A percentile compares a stretch with the other conserved stretches of the same genome.
phyloP scores from a whole-genome alignment of 177 flowering plant species.

The Telopea speciosissima region DNA sequence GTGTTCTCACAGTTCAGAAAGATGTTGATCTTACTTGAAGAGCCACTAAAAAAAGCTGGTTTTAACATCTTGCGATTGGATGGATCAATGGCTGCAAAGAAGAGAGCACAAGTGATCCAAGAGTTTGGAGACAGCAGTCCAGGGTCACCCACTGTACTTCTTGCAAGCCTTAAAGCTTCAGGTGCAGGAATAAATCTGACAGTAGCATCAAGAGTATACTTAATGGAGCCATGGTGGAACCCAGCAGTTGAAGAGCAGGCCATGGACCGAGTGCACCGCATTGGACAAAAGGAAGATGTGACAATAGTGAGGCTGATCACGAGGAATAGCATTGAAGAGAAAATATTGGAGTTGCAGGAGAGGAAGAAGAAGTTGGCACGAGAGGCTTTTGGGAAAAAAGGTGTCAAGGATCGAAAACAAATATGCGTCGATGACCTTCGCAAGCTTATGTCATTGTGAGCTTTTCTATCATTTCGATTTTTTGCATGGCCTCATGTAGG shows the following conservation, averaged over 20 bases:
- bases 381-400: slow-evolving; percentile 51
- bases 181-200: slow-evolving; percentile 83
- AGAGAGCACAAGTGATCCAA: slow-evolving; percentile 53
- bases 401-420: slow-evolving; percentile 37
- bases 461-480: not conserved
- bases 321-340: slow-evolving; percentile 72
- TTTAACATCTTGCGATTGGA: slow-evolving; percentile 61
- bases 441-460: slow-evolving; percentile 42
- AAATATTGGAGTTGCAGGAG: slow-evolving; percentile 72
- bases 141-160: slow-evolving; percentile 48
- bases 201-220: slow-evolving; percentile 71
- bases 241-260: slow-evolving; percentile 97
- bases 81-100: slow-evolving; percentile 73
- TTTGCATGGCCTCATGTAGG: too few relatives aligned
- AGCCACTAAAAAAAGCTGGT: slow-evolving; percentile 66
- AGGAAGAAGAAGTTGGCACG: slow-evolving; percentile 60
- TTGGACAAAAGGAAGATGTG: slow-evolving; percentile 81
- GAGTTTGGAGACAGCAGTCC: slow-evolving; percentile 38
- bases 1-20: slow-evolving; percentile 83
- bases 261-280: slow-evolving; percentile 87
- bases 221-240: slow-evolving; percentile 97
- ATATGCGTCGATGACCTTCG: slow-evolving; percentile 46
- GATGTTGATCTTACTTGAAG: slow-evolving; percentile 70
- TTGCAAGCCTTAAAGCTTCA: slow-evolving; percentile 82
- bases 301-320: slow-evolving; percentile 69